Conservation (phyloP, 805 yeast genomes). For the Kluyveromyces nonfermentans region DNA sequence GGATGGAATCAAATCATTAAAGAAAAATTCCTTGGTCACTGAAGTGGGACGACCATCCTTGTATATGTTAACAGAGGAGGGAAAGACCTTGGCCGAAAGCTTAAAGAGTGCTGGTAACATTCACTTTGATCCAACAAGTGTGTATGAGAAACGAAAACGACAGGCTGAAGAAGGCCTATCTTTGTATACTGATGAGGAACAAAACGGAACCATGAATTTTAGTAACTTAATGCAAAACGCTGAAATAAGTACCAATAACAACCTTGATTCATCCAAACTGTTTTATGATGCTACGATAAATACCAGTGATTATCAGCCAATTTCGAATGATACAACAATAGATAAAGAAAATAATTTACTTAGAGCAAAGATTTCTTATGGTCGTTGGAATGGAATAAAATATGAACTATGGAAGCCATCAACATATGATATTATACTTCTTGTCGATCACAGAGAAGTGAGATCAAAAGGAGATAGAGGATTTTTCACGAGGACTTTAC, state of each 20-base stretch:
- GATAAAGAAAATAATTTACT: neutral
- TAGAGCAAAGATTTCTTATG: constrained; percentile 9
- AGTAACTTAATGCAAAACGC: constrained; percentile 1
- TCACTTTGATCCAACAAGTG: constrained; percentile 18
- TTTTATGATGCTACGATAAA: constrained; percentile 1
- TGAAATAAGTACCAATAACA: neutral
- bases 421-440: constrained; percentile 47
- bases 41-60: constrained; percentile 48
- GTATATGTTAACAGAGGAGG: constrained; percentile 62
- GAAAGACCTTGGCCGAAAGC: constrained; percentile 49
- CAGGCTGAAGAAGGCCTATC: constrained; percentile 6
- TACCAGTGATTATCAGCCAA: neutral
- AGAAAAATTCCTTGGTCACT: constrained; percentile 48
- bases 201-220: neutral
- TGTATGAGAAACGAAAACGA: constrained; percentile 3
- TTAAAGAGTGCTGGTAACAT: constrained; percentile 40
- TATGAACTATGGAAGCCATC: constrained; percentile 51
- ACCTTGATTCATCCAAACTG: neutral
- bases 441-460: constrained; percentile 78
- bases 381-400: constrained; percentile 16
- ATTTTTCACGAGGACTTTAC: constrained; percentile 52
- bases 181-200: neutral
- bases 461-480: constrained; percentile 59
- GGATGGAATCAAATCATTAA: constrained; percentile 55
- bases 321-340: neutral